Evolutionary conservation across 768 basidiomycete genomes (phyloP).

Genomic region (Lactifluus echinatus): DNA sequence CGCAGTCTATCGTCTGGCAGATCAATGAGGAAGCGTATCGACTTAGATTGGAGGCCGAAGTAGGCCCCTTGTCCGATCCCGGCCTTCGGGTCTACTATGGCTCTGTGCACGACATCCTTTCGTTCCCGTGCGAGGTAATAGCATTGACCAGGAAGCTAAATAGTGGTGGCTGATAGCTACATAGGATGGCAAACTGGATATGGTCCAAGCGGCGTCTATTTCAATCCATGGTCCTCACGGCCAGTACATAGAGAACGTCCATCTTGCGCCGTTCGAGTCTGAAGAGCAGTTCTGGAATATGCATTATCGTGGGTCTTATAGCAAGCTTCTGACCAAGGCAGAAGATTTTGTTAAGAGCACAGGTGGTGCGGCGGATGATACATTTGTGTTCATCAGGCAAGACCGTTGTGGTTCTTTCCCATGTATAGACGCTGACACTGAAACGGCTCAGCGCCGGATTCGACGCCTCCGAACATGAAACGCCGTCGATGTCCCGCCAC

Average conservation of each 20-base stretch:
- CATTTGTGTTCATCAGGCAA: conserved; percentile 81
- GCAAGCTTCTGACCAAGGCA: conserved; percentile 54
- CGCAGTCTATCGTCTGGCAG: conserved; percentile 85
- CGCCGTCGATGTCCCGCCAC: conserved; percentile 85
- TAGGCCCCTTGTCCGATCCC: conserved; percentile 29
- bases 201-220: conserved; percentile 83
- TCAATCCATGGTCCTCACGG: conserved; percentile 73
- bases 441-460: conserved; percentile 65
- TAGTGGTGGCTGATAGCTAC: conserved; percentile 4
- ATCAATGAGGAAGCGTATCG: conserved; percentile 84
- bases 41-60: conserved; percentile 48
- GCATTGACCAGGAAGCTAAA: background rate
- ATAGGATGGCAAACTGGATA: conserved; percentile 69
- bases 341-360: conserved; percentile 63
- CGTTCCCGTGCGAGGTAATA: conserved; percentile 83
- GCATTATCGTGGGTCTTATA: conserved; percentile 62
- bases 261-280: conserved; percentile 63
- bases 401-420: conserved; percentile 11
- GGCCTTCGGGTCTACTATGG: conserved; percentile 76
- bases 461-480: conserved; percentile 91
- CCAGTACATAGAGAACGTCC: conserved; percentile 82
- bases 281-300: conserved; percentile 68
- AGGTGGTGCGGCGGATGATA: conserved; percentile 54
- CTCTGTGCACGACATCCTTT: conserved; percentile 87
- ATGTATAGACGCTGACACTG: conserved; percentile 4